These are phyloP conservation scores for Biscutella laevigata DNA, from an alignment of 441 rosid species.

Conservation along the genomic window DNA sequence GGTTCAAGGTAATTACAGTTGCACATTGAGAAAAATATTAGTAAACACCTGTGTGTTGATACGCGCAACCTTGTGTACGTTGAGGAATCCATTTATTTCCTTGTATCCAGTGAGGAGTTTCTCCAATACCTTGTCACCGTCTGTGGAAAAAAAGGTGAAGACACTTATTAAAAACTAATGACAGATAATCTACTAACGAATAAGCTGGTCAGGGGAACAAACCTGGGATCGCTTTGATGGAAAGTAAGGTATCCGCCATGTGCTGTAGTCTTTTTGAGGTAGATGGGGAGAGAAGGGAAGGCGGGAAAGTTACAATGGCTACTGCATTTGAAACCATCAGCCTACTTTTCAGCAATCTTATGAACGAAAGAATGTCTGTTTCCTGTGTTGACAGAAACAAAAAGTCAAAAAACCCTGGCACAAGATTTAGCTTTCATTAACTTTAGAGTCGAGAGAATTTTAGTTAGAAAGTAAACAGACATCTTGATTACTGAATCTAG, in stretches of 20 bases:
- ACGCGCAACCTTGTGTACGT: conserved; percentile 67
- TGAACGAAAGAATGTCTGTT: conserved; percentile 72
- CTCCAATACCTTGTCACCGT: conserved; percentile 82
- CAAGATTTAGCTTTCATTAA: not conserved
- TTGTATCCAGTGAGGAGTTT: conserved; percentile 81
- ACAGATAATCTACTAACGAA: not conserved
- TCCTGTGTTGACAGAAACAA: conserved; percentile 42
- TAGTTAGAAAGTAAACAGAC: not conserved
- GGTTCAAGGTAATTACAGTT: not conserved
- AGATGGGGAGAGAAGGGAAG: conserved; percentile 61
- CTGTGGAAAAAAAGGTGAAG: conserved; percentile 29
- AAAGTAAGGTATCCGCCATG: conserved; percentile 79
- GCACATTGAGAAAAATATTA: not conserved
- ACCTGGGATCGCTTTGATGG: conserved; percentile 91
- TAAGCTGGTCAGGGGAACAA: conserved; percentile 12
- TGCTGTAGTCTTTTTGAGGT: conserved; percentile 73
- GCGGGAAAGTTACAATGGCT: conserved; percentile 63
- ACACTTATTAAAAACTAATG: not conserved
- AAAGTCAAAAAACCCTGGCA: not conserved
- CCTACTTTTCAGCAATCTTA: conserved; percentile 73
- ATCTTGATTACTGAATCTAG: not conserved
- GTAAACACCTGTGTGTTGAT: conserved; percentile 69
- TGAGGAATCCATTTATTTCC: conserved; percentile 87
- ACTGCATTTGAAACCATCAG: conserved; percentile 69
- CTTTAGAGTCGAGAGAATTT: not conserved